Evolutionary conservation across 305 asterid genomes (phyloP), one percentile per base, ranked within the genome.

Genomic region (Lippia alba): DNA sequence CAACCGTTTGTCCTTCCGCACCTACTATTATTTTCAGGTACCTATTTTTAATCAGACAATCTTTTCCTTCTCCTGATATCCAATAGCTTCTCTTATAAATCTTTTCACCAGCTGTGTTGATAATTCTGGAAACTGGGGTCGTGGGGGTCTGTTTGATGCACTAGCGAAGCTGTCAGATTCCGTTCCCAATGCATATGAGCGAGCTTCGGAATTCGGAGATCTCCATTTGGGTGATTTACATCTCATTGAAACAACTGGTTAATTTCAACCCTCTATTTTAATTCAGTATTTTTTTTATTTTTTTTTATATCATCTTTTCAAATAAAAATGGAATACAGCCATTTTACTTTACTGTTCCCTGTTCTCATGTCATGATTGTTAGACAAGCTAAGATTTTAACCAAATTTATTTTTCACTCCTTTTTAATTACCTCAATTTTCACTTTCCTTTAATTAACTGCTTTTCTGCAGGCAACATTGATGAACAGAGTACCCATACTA

Each of bases 111-210:
- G 99, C 77, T 94, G 99, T 70, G 89, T 94, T 72, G 99, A 94
- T 84, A 72, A 83, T 83, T 94, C 99, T 69, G 99, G 99, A 79
- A 91, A 72, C 57, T 94, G 99, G 99, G 99, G 99, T 34, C 96
- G 57, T 56, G 99, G 99, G 56, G 97, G 99, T 49, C 70, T 94
- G 81, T 94, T 91, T 84, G 89, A 89, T 83, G 99, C 96, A 19
- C 82, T 91, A 71, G 80, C 84, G 32, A 87, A 83, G 79, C 82
- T 89, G 60, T 89, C 99, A 56, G 61, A 84, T 40, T 72, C 80
- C 58, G 63, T 91, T 74, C 93, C 99, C 3, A 49, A 50, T 74
- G 91, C 92, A 59, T 94, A 94, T 64, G 85, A 85, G 76, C 87
- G 77, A 74, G 99, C 97, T 72, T 84, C 91, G 46, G 97, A 91